These are phyloP conservation scores for Phialocephala sp. DNA, from an alignment of 2,329 filamentous ascomycete genomes.

Conservation along the genomic window DNA sequence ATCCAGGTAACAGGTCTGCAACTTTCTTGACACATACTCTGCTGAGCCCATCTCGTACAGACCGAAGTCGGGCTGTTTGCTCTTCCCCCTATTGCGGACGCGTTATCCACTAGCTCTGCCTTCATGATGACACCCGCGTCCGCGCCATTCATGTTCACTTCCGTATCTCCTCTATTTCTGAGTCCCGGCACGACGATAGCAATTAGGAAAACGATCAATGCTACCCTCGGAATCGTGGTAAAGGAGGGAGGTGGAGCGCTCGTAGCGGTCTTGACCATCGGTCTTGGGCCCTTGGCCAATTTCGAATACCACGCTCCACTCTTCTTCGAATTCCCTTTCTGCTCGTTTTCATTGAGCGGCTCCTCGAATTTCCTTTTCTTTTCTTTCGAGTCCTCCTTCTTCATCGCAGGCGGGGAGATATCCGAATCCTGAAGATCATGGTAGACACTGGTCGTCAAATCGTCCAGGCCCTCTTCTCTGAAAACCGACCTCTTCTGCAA, in stretches of 20 bases:
- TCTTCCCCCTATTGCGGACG: constrained; percentile 45
- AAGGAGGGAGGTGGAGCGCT: constrained; percentile 51
- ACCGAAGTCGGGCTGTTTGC: constrained; percentile 58
- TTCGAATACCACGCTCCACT: constrained; percentile 33
- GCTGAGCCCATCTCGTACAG: constrained; percentile 70
- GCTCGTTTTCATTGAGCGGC: constrained; percentile 12
- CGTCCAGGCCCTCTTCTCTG: constrained; percentile 40
- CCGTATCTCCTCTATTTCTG: constrained; percentile 43
- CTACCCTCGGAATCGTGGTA: constrained; percentile 50
- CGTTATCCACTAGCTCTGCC: constrained; percentile 42
- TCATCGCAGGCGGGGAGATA: not conserved
- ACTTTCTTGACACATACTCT: constrained; percentile 52
- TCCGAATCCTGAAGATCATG: constrained; percentile 13
- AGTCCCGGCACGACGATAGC: constrained; percentile 56
- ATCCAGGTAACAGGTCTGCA: not conserved
- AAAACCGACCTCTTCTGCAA: constrained; percentile 32
- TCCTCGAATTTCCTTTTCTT: constrained; percentile 9
- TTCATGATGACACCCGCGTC: constrained; percentile 53
- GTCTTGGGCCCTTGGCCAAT: constrained; percentile 35
- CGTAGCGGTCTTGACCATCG: constrained; percentile 51
- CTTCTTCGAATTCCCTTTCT: constrained; percentile 12
- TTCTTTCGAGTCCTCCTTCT: constrained; percentile 8
- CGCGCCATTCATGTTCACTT: constrained; percentile 49
- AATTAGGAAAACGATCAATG: constrained; percentile 56
- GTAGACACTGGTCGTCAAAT: constrained; percentile 33